A percentile compares a stretch with the other conserved stretches of the same genome.
phyloP scores from a whole-genome alignment of 176 grass and related monocot genomes.

The Bolboschoenus planiculmis region DNA sequence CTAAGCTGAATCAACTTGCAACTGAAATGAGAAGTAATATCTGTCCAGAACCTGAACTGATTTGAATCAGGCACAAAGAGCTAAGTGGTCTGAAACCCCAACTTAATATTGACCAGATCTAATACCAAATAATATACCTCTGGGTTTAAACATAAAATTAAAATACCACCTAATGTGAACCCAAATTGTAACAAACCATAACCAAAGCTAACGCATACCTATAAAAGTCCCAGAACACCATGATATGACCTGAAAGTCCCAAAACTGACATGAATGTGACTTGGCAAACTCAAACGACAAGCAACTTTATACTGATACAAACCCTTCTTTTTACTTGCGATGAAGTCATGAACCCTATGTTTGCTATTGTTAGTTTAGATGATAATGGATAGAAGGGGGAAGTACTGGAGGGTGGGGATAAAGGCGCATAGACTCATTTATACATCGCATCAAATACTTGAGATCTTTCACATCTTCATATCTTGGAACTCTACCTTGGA shows the following conservation, averaged over 20 bases:
- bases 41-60: not conserved
- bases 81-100: not conserved
- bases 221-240: not conserved
- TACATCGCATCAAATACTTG: slow-evolving; percentile 97
- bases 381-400: slow-evolving; percentile 8
- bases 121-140: not conserved
- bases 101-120: not conserved
- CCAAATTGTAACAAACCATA: not conserved
- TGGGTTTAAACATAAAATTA: not conserved
- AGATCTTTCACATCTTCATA: slow-evolving; percentile 98
- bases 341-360: slow-evolving; percentile 25
- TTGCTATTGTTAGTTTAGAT: slow-evolving; percentile 24
- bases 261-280: not conserved
- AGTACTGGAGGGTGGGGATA: slow-evolving; percentile 95
- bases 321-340: not conserved
- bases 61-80: not conserved
- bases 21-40: not conserved
- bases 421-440: slow-evolving; percentile 98
- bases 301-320: not conserved
- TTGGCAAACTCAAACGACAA: not conserved
- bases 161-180: not conserved
- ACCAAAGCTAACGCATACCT: not conserved
- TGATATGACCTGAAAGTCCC: not conserved
- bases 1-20: not conserved
- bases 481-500: slow-evolving; percentile 91